Evolutionary conservation across 495 filamentous ascomycete genomes (phyloP).

Genomic region (Annulohypoxylon nitens): DNA sequence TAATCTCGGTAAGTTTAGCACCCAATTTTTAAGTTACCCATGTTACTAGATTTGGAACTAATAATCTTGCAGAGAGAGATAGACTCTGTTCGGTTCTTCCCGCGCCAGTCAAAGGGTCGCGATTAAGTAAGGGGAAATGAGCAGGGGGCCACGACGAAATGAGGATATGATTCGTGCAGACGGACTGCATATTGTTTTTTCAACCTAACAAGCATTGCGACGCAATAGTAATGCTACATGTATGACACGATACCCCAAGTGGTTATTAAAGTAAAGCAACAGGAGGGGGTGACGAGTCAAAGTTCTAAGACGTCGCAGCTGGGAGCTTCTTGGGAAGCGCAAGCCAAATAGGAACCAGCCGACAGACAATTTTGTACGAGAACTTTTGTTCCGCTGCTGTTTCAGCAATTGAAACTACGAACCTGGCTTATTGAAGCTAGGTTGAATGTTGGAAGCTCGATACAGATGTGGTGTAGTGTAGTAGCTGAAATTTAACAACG

Average conservation of each 20-base stretch:
- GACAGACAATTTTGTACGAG: constrained; percentile 19
- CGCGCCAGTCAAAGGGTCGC: constrained; percentile 61
- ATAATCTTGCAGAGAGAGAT: constrained; percentile 57
- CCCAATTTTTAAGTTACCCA: background rate
- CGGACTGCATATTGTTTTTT: constrained; percentile 38
- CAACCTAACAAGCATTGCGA: constrained; percentile 31
- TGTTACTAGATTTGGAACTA: constrained; percentile 33
- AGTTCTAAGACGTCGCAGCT: constrained; percentile 1
- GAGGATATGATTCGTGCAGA: constrained; percentile 50
- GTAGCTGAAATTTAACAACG: constrained; percentile 21
- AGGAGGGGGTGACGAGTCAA: constrained; percentile 16
- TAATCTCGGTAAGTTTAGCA: constrained; percentile 73
- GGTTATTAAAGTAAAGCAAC: constrained; percentile 37
- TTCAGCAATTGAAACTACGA: constrained; percentile 4
- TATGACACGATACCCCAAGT: constrained; percentile 45
- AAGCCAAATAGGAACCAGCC: background rate
- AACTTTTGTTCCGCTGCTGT: constrained; percentile 19
- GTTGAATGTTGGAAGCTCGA: constrained; percentile 18
- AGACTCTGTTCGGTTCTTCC: constrained; percentile 59
- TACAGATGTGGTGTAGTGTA: background rate
- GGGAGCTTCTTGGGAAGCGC: constrained; percentile 29
- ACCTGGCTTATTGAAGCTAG: constrained; percentile 1
- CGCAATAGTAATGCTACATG: constrained; percentile 31
- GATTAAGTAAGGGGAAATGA: constrained; percentile 51
- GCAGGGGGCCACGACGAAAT: constrained; percentile 39